phyloP scores from a whole-genome alignment of 148 eudicot genomes.

The Rhododendron ferrugineum region DNA sequence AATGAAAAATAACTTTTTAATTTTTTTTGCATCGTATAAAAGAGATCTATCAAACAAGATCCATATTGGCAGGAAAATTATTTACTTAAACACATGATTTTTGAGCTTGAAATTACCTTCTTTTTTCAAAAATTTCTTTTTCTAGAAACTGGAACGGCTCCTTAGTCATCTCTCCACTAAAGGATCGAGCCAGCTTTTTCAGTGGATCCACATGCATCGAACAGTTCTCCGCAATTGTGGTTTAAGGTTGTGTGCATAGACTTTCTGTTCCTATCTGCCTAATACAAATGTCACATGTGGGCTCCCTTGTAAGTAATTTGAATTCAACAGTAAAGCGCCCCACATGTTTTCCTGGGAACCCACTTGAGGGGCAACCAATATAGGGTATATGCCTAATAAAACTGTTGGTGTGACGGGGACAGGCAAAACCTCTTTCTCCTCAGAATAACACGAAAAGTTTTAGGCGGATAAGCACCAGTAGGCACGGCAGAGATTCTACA shows the following conservation, averaged over 20 bases:
- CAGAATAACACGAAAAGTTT: not conserved
- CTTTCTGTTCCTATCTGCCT: not conserved
- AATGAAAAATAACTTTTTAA: too few relatives aligned
- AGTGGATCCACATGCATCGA: not conserved
- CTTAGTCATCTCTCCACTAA: not conserved
- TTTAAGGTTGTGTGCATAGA: not conserved
- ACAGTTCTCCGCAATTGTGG: not conserved
- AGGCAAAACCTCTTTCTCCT: not conserved
- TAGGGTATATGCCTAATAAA: not conserved
- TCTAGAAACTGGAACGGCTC: too few relatives aligned
- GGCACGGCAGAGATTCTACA: not conserved
- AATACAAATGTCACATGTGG: not conserved
- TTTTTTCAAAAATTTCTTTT: too few relatives aligned
- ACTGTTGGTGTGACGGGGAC: not conserved
- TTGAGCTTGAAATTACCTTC: too few relatives aligned
- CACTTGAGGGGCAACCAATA: not conserved
- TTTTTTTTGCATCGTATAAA: too few relatives aligned
- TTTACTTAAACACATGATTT: too few relatives aligned
- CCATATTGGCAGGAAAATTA: too few relatives aligned
- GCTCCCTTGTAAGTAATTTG: not conserved
- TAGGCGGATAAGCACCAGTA: not conserved
- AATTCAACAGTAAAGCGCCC: not conserved
- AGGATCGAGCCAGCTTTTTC: not conserved
- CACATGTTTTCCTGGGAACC: not conserved
- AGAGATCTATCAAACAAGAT: too few relatives aligned